Conservation (phyloP, 768 basidiomycete genomes). For the Agrocybe chaxingu region DNA sequence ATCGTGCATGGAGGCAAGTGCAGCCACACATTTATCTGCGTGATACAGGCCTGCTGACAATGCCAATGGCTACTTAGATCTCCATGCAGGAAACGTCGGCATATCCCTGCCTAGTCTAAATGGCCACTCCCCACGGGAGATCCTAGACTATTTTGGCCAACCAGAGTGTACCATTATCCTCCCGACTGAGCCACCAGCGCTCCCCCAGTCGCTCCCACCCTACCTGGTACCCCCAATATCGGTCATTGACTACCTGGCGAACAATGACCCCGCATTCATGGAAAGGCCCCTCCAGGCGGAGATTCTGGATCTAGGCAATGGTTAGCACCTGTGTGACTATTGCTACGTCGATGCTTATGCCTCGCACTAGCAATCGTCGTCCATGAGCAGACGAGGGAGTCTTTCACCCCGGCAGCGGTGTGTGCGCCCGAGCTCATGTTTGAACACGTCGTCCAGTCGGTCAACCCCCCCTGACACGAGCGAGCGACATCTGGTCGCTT, state of each 20-base stretch:
- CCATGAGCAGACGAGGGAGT: not conserved
- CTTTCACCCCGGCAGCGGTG: slow-evolving; percentile 8
- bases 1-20: slow-evolving; percentile 11
- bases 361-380: slow-evolving; percentile 5
- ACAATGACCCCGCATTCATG: slow-evolving; percentile 1
- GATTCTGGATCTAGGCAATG: slow-evolving; percentile 11
- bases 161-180: slow-evolving; percentile 9
- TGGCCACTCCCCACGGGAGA: not conserved
- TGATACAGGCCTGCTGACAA: not conserved
- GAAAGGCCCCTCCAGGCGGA: slow-evolving; percentile 1
- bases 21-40: too few relatives aligned
- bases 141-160: slow-evolving; percentile 5
- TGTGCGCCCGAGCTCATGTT: slow-evolving; percentile 13
- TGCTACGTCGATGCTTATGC: not conserved
- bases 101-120: slow-evolving; percentile 7
- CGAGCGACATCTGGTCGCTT: slow-evolving; percentile 13
- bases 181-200: not conserved
- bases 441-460: not conserved
- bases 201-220: slow-evolving; percentile 2
- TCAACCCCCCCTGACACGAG: slow-evolving; percentile 2
- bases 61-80: slow-evolving; percentile 2
- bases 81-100: slow-evolving; percentile 12
- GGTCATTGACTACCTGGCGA: slow-evolving; percentile 3
- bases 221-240: slow-evolving; percentile 9
- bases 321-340: slow-evolving; percentile 1